Evolutionary conservation across 805 yeast species (phyloP), one percentile per base, ranked within the genome.

Genomic region (Sporopachydermia quercuum): DNA sequence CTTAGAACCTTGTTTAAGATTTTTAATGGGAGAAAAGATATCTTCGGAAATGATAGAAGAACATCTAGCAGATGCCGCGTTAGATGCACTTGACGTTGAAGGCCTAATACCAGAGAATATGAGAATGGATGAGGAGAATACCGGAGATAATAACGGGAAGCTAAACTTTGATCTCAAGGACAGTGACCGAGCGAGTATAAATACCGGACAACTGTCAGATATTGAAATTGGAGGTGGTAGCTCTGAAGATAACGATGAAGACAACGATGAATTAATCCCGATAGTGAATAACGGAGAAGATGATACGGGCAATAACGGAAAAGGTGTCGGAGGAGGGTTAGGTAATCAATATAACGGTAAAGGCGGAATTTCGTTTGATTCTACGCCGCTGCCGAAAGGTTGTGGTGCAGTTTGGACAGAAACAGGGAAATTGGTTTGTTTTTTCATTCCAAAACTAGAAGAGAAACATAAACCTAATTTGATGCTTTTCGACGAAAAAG

Each of bases 321-420:
- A 16, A 11, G 16, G 36, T 33, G n/a, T n/a, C n/a, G n/a, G n/a
- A n/a, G n/a, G n/a, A n/a, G n/a, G n/a, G n/a, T n/a, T n/a, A n/a
- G n/a, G n/a, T n/a, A n/a, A n/a, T n/a, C 4, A 43, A 44, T 23
- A 43, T 44, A 40, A 13, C 43, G 49, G 38, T 48, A 41, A 49
- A 5, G 47, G 49, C 15, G 52, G 50, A 19, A 60, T 63, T 1
- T 50, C 65, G 3, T 70, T 76, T 50, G 94, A 84, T 52, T 77
- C 84, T 34, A 83, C 94, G 0, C 96, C 96, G 0, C 69, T 87
- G 11, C 96, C 96, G 0, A 86, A 83, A 52, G 91, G 86, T 5
- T 87, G 95, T 61, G 96, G 96, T 5, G 96, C 94, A 0, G 63
- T 74, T 1, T 87, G 96, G 95, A 68, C 93, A 0, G 68, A 74